Evolutionary conservation across 352 stramenopile species (phyloP).

Genomic region (Globisporangium nodosum): DNA sequence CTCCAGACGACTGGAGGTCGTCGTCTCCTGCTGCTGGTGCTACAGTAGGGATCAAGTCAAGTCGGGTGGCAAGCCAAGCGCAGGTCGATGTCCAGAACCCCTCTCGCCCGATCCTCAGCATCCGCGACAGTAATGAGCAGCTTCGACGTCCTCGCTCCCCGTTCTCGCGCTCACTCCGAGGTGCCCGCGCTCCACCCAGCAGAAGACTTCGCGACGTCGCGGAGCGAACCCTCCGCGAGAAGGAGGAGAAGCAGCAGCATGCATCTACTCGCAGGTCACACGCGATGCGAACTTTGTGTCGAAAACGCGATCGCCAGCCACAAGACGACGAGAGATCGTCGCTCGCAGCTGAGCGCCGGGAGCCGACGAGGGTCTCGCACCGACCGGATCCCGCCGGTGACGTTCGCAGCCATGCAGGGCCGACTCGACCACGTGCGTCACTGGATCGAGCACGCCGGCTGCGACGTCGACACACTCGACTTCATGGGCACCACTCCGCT

Average conservation of each 20-base stretch:
- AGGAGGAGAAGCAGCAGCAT: background rate
- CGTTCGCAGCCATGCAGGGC: conserved; percentile 14
- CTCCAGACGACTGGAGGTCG: no score
- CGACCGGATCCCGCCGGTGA: conserved; percentile 6
- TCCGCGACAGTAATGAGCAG: background rate
- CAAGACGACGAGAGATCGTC: background rate
- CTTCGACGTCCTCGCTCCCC: background rate
- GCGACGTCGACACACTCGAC: conserved; percentile 14
- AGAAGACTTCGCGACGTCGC: background rate
- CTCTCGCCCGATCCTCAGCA: background rate
- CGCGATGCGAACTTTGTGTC: background rate
- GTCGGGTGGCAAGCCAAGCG: no score
- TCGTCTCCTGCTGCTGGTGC: no score
- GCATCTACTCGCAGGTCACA: background rate
- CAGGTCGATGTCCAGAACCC: background rate
- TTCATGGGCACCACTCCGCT: conserved; percentile 10
- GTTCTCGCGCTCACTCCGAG: background rate
- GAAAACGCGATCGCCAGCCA: background rate
- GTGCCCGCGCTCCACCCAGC: no score
- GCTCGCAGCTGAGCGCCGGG: background rate
- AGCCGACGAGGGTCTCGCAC: background rate
- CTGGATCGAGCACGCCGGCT: conserved; percentile 17
- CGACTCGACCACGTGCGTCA: conserved; percentile 17
- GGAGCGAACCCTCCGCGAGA: background rate
- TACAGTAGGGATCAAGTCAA: no score